Evolutionary conservation across 148 eudicot species (phyloP).

Genomic region (Tetragonia tetragonoides): DNA sequence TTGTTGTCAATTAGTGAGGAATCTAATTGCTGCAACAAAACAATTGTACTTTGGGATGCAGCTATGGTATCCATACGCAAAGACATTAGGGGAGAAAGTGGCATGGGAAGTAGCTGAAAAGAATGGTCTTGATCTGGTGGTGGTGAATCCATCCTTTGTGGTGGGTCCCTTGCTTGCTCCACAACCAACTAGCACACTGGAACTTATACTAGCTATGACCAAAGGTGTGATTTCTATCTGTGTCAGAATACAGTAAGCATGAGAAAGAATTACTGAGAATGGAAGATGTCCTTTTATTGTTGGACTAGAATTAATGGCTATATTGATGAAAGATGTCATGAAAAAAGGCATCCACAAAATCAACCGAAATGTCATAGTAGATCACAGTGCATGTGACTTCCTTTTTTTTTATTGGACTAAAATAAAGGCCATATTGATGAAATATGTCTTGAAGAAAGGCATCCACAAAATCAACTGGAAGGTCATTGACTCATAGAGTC

Average conservation of each 20-base stretch:
- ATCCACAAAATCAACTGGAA: background rate
- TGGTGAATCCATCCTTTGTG: conserved; percentile 68
- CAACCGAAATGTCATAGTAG: background rate
- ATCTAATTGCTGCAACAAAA: no score
- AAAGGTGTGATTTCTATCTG: conserved; percentile 41
- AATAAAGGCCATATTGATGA: background rate
- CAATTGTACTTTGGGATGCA: conserved; percentile 20
- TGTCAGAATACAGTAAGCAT: background rate
- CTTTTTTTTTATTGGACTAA: background rate
- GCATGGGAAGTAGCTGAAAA: conserved; percentile 71
- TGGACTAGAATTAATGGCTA: background rate
- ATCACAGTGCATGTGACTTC: no score
- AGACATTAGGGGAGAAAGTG: conserved; percentile 63
- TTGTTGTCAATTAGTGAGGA: background rate
- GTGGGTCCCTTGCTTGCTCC: conserved; percentile 73
- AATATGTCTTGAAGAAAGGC: background rate
- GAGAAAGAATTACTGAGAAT: background rate
- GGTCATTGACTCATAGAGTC: background rate
- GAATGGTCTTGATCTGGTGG: conserved; percentile 63
- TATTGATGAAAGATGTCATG: background rate
- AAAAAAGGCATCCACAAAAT: background rate
- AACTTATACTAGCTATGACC: conserved; percentile 30
- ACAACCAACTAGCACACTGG: conserved; percentile 66
- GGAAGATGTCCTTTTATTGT: background rate
- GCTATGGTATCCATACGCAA: conserved; percentile 84